Evolutionary conservation across 179 eudicot genomes (phyloP), one percentile per base, ranked within the genome.

Genomic region (Beta corolliflora): DNA sequence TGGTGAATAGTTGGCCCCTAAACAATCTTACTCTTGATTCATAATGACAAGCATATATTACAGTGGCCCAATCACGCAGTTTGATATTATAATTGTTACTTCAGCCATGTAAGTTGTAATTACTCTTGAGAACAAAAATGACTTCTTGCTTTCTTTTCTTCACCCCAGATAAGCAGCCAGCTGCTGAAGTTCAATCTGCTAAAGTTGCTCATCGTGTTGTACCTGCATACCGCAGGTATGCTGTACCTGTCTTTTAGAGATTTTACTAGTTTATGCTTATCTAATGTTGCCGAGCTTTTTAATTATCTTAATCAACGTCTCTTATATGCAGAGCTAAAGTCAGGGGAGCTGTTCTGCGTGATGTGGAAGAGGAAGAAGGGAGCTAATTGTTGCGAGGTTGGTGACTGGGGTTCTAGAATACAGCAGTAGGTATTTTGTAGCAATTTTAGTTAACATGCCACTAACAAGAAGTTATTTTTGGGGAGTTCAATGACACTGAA

Each of bases 201-300:
- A 93, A 88, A 84, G 93, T 75, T 48, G 1, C 85, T 60, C 84
- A 86, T 25, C 95, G 92, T n/a, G 92, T 89, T 69, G 94, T 89
- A 76, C 97, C 97, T 68, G 92, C 94, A 76, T 78, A 83, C 72
- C 93, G 91, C 83, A 88, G 95, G 97, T 91, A 77, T 73, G 79
- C 77, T 77, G 56, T 60, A 18, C 46, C 45, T 77, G 54, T 72
- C 16, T 12, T 60, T 50, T 15, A 25, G 25, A 59, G 61, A 19
- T 2, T 56, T 53, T 9, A 64, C 53, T 73, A 55, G 41, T 18
- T 73, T 81, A 50, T 48, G 23, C 71, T 81, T 79, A 48, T 6
- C 9, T 48, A 1, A 41, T 5, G 12, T 18, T 54, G 67, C 9
- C 23, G 46, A 75, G n/a, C 16, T 5, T 16, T 48, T 23, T 55